These are phyloP conservation scores for Pistacia atlantica DNA, from an alignment of 345 rosid genomes.

Conservation along the genomic window DNA sequence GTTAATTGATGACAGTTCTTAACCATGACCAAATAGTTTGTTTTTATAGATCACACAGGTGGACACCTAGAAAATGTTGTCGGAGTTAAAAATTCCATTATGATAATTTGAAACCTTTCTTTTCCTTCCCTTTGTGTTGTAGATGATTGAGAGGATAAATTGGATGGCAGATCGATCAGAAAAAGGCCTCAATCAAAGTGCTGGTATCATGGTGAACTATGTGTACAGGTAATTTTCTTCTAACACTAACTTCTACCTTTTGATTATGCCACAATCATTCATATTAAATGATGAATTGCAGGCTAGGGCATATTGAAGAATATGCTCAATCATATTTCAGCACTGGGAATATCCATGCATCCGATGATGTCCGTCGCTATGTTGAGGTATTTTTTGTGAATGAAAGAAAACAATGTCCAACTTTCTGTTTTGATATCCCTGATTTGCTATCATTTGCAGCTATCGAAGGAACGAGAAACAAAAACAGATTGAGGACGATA, in stretches of 20 bases:
- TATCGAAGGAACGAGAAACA: slow-evolving; percentile 22
- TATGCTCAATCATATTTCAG: slow-evolving; percentile 78
- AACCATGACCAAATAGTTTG: too few species aligned
- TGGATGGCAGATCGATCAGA: slow-evolving; percentile 93
- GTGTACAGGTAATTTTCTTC: slow-evolving; percentile 68
- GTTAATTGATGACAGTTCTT: too few species aligned
- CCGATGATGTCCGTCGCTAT: slow-evolving; percentile 35
- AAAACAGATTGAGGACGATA: slow-evolving; percentile 10
- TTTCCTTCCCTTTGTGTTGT: slow-evolving; percentile 12
- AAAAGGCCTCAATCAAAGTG: slow-evolving; percentile 74
- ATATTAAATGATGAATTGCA: slow-evolving; percentile 32
- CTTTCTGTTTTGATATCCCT: background rate
- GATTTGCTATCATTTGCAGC: slow-evolving; percentile 27
- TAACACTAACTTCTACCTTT: background rate
- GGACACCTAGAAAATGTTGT: background rate
- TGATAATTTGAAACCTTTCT: background rate
- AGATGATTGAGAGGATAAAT: slow-evolving; percentile 94
- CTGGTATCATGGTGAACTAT: slow-evolving; percentile 90
- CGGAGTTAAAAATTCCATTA: background rate
- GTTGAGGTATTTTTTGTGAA: slow-evolving; percentile 28
- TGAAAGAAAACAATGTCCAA: background rate
- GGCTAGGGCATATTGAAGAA: slow-evolving; percentile 80
- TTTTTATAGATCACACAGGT: background rate
- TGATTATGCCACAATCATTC: background rate
- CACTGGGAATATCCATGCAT: slow-evolving; percentile 66